A percentile compares a stretch with the other conserved stretches of the same genome.
Evolutionary conservation across 2,329 filamentous ascomycete species (phyloP).

Genomic region (Pseudogymnoascus sp.): DNA sequence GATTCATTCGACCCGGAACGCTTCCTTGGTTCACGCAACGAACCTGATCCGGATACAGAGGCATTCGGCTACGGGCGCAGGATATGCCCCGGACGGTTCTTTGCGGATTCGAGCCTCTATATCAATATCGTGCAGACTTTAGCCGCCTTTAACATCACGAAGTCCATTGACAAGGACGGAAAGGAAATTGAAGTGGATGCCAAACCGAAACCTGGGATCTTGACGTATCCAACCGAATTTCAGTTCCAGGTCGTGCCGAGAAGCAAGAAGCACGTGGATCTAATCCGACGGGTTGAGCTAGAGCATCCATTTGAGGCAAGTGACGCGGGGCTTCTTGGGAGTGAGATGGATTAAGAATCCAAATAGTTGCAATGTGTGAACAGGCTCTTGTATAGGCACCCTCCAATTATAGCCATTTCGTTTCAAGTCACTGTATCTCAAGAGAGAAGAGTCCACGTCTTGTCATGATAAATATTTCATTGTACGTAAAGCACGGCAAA

Average conservation of each 20-base stretch:
- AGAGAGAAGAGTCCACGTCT: not conserved
- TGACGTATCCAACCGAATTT: conserved; percentile 2
- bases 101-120: conserved; percentile 38
- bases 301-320: not conserved
- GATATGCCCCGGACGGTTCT: conserved; percentile 41
- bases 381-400: not conserved
- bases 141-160: conserved; percentile 30
- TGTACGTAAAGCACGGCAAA: not conserved
- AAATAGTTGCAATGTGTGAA: not conserved
- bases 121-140: conserved; percentile 34
- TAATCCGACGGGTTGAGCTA: not conserved
- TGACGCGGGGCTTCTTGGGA: conserved; percentile 4
- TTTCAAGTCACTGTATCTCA: not conserved
- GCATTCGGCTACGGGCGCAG: conserved; percentile 46
- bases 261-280: conserved; percentile 4
- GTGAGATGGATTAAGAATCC: not conserved
- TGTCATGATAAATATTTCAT: not conserved
- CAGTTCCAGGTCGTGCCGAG: not conserved
- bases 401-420: not conserved
- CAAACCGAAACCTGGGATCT: conserved; percentile 5
- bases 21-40: conserved; percentile 34
- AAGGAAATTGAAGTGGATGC: conserved; percentile 21
- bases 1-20: conserved; percentile 39
- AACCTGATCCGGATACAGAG: conserved; percentile 42
- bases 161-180: conserved; percentile 30